Base-by-base conservation (phyloP, 352 stramenopile genomes). In the Pythium rhizo-oryzae region DNA sequence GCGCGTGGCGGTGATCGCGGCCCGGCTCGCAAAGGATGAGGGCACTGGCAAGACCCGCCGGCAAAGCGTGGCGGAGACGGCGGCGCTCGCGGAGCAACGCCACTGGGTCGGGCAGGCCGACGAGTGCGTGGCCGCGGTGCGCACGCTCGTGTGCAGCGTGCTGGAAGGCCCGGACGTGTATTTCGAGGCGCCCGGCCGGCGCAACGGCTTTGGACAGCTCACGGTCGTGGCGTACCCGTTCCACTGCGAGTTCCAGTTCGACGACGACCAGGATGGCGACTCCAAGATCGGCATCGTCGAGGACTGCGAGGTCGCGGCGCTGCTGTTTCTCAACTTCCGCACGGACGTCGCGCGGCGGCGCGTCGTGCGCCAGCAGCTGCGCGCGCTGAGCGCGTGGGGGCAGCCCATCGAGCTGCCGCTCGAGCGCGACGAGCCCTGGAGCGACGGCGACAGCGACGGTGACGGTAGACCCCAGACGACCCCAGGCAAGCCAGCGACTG, bases 141-240 rank as follows among this genome's bases (percentile, higher is more conserved):
- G 76, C 16, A 39, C 62, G 23, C 59, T 69, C 15, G 59, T 61
- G 23, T 62, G 67, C 9, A 55, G 49, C n/a, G 55, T 71, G 8
- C 70, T 89, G 2, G 74, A 86, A 62, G 80, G 78, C 0, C 59
- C 83, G 1, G 80, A 86, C 60, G 78, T 84, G 5, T 85, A 65
- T 35, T 89, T 69, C 63, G 55, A 75, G 35, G 24, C 59, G 24
- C 19, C 6, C 1, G 19, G 47, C 8, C 21, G 24, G 1, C n/a
- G 19, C 25, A 64, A 74, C 35, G 44, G 67, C 4, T 86, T 86
- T 66, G 78, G 76, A 0, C 80, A 78, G 56, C 79, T 85, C 67
- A 81, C 77, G 44, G 68, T 85, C 25, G 16, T 67, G 0, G 59
- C 77, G 19, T 83, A 82, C 58, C 80, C 80, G 13, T 86, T 85